Conservation (phyloP, 2,329 filamentous ascomycete genomes). For the Penicillium aurantiogriseum region DNA sequence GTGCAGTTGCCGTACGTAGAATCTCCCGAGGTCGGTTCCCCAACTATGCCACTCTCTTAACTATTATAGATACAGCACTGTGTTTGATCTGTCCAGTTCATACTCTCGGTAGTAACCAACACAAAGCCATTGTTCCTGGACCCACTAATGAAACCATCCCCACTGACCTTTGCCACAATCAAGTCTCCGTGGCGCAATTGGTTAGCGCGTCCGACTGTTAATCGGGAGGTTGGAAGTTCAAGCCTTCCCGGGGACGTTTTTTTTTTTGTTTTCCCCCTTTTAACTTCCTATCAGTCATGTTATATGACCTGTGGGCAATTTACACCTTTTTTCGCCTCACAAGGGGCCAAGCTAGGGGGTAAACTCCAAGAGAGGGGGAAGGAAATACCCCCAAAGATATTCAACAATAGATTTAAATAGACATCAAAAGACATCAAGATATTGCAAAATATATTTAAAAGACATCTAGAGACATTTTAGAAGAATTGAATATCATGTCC, state of each 20-base stretch:
- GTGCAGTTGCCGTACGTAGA: too few species aligned
- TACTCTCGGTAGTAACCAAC: not conserved
- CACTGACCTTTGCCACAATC: not conserved
- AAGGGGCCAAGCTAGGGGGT: not conserved
- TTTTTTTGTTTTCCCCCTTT: slow-evolving; percentile 7
- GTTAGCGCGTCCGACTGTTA: slow-evolving; percentile 39
- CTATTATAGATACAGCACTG: not conserved
- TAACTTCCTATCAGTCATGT: not conserved
- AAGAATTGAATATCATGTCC: too few species aligned
- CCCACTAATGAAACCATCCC: not conserved
- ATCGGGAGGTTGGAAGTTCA: slow-evolving; percentile 42
- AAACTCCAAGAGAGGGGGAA: not conserved
- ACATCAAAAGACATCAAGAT: not conserved
- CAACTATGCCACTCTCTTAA: too few species aligned
- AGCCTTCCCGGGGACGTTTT: slow-evolving; percentile 41
- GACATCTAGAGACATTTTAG: too few species aligned
- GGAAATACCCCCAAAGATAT: not conserved
- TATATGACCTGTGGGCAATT: not conserved
- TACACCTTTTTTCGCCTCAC: not conserved
- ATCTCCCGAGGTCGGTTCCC: too few species aligned
- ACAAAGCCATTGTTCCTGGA: not conserved
- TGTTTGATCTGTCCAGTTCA: not conserved
- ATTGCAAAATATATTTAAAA: not conserved
- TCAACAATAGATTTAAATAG: not conserved
- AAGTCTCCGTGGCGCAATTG: slow-evolving; percentile 36